Evolutionary conservation across 2,329 filamentous ascomycete species (phyloP).

Genomic region (Trichoderma asperellum): DNA sequence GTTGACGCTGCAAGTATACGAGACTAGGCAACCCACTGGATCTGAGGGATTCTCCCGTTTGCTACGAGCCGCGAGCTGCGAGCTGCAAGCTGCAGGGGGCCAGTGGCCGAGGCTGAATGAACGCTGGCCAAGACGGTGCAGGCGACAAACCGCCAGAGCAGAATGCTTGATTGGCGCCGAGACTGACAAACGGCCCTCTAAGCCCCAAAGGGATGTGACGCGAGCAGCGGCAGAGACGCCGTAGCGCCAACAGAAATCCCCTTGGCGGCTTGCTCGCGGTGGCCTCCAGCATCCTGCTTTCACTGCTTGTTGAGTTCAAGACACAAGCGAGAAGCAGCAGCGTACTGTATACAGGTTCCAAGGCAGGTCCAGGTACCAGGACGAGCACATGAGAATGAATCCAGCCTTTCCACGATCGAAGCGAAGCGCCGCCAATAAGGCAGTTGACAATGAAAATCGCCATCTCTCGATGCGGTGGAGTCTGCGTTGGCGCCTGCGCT

Average conservation of each 20-base stretch:
- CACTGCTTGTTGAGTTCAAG: not conserved
- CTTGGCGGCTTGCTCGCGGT: not conserved
- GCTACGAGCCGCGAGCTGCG: not conserved
- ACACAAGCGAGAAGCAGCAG: not conserved
- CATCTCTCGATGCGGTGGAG: not conserved
- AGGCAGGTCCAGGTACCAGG: not conserved
- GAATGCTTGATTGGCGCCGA: not conserved
- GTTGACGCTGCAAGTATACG: not conserved
- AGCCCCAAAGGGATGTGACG: not conserved
- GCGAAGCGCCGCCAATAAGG: not conserved
- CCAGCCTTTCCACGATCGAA: not conserved
- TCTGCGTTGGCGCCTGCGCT: not conserved
- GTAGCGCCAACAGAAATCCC: not conserved
- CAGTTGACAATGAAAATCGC: not conserved
- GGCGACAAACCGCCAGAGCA: not conserved
- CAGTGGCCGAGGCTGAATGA: not conserved
- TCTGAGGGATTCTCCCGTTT: not conserved
- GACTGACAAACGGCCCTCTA: not conserved
- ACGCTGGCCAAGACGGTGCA: not conserved
- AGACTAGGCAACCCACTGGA: not conserved
- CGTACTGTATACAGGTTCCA: not conserved
- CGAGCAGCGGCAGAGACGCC: not conserved
- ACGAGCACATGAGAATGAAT: not conserved
- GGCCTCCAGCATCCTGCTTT: not conserved
- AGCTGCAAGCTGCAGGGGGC: not conserved